Evolutionary conservation across 1,284 basidiomycete genomes (phyloP), one percentile per base, ranked within the genome.

Genomic region (Apiotrichum laibachii): DNA sequence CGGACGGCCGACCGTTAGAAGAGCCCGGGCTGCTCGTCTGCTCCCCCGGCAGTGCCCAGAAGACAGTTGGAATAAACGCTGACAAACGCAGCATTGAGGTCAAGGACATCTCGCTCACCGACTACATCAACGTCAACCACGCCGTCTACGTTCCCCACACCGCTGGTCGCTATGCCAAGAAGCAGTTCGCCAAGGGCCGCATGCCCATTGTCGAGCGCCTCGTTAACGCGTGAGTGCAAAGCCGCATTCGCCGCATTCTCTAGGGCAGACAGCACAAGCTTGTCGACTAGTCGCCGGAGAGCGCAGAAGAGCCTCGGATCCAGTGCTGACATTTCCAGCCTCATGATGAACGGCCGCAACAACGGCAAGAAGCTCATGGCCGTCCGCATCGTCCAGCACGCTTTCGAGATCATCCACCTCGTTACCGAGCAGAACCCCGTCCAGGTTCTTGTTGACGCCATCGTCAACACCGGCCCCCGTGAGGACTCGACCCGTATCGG

Each of bases 321-420:
- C 1, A 9, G n/a, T 51, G 46, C 57, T 55, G 22, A 54, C 60
- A 26, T 10, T 2, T 49, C 48, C 70, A 92, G 90, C 78, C 82
- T 96, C 79, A 97, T 99, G 96, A 99, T 99, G 95, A 97, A 99
- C 84, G 96, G 96, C 70, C 93, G 96, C 81, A 99, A 99, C 89
- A 99, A 96, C 84, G 96, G 96, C 79, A 99, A 99, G 86, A 99
- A 99, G 84, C 88, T 98, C 80, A 84, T 99, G 82, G 89, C 96
- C 73, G 92, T 99, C 81, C 93, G 96, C 81, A 99, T 99, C 75
- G 96, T 99, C 73, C 91, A 93, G 65, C 96, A 99, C 82, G 92
- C 96, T 57, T 99, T 99, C 80, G 96, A 99, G 84, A 96, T 99
- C 82, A 96, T 99, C 82, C 90, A 99, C 86, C 92, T 99, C 78